A percentile compares a stretch with the other conserved stretches of the same genome.
These are phyloP conservation scores for Xylaria hypoxylon DNA, from an alignment of 2,329 filamentous ascomycete genomes.

Conservation along the genomic window DNA sequence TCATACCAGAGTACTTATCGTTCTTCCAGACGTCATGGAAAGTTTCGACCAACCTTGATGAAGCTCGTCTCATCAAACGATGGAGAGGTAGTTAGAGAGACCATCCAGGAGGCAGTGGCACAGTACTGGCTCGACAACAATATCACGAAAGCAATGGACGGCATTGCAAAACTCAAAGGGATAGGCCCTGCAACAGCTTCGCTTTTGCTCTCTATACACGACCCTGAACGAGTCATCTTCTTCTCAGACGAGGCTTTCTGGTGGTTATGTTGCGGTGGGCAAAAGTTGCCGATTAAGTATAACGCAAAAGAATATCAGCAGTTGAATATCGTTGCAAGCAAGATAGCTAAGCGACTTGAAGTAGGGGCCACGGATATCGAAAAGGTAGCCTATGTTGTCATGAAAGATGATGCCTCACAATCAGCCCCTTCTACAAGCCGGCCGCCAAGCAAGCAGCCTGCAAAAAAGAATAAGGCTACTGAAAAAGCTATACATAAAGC, in stretches of 20 bases:
- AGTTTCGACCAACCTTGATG: conserved; percentile 71
- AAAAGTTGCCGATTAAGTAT: conserved; percentile 72
- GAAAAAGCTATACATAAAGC: conserved; percentile 13
- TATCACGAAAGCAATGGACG: conserved; percentile 59
- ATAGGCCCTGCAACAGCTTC: conserved; percentile 85
- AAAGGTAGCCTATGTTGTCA: conserved; percentile 76
- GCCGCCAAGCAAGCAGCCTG: conserved; percentile 19
- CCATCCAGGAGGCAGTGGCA: conserved; percentile 64
- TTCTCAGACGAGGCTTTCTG: conserved; percentile 84
- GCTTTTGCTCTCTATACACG: conserved; percentile 74
- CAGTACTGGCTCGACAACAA: conserved; percentile 56
- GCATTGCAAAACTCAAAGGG: conserved; percentile 73
- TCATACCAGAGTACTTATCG: conserved; percentile 28
- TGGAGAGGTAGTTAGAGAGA: conserved; percentile 57
- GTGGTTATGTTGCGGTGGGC: conserved; percentile 72
- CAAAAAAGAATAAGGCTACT: conserved; percentile 33
- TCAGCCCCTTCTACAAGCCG: conserved; percentile 8
- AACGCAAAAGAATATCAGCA: conserved; percentile 73
- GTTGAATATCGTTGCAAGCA: conserved; percentile 60
- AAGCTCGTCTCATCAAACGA: conserved; percentile 73
- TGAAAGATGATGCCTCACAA: conserved; percentile 55
- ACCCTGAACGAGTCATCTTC: conserved; percentile 72
- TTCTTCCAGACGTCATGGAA: conserved; percentile 66
- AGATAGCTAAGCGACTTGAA: conserved; percentile 61
- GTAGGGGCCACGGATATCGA: conserved; percentile 73